Evolutionary conservation across 352 stramenopile species (phyloP).

Genomic region (Globisporangium irregulare): DNA sequence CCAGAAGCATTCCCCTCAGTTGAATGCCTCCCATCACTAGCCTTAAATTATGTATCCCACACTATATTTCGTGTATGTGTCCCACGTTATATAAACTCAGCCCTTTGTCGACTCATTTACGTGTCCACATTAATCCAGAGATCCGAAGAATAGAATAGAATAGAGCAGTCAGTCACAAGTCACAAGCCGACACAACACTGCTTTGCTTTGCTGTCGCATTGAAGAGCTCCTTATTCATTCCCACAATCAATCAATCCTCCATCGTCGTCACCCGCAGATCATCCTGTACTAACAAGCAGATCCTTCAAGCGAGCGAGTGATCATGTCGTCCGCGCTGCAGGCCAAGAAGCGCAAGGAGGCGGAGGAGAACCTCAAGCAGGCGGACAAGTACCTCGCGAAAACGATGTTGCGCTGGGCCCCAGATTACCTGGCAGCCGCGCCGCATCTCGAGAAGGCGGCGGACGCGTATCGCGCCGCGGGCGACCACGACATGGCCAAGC

Average conservation of each 20-base stretch:
- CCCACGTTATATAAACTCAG: neutral
- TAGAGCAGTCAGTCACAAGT: neutral
- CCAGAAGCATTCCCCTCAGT: neutral
- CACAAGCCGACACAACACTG: neutral
- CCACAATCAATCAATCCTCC: neutral
- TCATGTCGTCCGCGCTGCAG: conserved; percentile 29
- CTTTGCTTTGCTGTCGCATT: neutral
- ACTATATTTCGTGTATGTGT: neutral
- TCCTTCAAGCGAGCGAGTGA: neutral
- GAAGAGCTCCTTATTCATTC: conserved; percentile 1
- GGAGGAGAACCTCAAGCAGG: conserved; percentile 43
- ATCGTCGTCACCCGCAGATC: neutral
- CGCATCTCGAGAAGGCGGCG: conserved; percentile 67
- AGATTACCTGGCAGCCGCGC: conserved; percentile 69
- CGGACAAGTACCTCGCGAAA: conserved; percentile 52
- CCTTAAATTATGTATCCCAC: neutral
- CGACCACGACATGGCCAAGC: conserved; percentile 61
- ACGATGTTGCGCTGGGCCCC: conserved; percentile 69
- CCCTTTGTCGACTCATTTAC: neutral
- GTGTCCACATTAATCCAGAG: neutral
- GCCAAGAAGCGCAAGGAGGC: conserved; percentile 52
- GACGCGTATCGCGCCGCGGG: conserved; percentile 65
- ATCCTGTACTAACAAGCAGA: neutral
- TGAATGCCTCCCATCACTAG: neutral
- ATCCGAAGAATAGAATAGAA: neutral